Conservation (phyloP, 345 rosid genomes). For the Melaleuca quinquenervia region DNA sequence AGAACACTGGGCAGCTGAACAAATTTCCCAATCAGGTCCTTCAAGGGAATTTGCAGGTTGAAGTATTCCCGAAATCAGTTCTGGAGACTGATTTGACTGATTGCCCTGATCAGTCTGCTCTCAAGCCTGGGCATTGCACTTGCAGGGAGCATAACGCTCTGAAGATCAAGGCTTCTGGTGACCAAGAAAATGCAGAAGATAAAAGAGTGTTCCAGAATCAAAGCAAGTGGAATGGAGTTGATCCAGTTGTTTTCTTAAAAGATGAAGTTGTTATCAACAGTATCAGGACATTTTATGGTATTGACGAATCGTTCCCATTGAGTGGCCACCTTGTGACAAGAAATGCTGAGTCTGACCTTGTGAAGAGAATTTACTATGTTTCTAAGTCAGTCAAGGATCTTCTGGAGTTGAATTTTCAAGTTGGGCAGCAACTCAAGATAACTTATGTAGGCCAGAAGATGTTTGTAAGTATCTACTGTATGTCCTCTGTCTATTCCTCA, state of each 20-base stretch:
- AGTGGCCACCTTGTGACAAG: constrained; percentile 71
- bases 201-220: constrained; percentile 81
- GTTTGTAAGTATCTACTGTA: constrained; percentile 56
- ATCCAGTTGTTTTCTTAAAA: constrained; percentile 73
- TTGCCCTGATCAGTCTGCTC: not conserved
- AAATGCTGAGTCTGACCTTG: constrained; percentile 65
- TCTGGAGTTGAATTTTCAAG: constrained; percentile 57
- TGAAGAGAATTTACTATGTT: constrained; percentile 88
- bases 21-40: not conserved
- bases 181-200: constrained; percentile 28
- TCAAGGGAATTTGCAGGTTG: not conserved
- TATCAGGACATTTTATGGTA: constrained; percentile 77
- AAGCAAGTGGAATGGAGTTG: constrained; percentile 93
- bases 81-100: not conserved
- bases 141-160: constrained; percentile 17
- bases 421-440: constrained; percentile 76
- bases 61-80: not conserved
- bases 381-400: constrained; percentile 75
- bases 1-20: not conserved
- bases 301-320: constrained; percentile 62
- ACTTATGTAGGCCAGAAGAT: constrained; percentile 86
- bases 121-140: not conserved
- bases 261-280: constrained; percentile 56
- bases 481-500: not conserved
- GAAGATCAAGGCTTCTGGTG: constrained; percentile 11